Evolutionary conservation across 1,284 basidiomycete species (phyloP), one percentile per base, ranked within the genome.

Genomic region (Earliella scabrosa): DNA sequence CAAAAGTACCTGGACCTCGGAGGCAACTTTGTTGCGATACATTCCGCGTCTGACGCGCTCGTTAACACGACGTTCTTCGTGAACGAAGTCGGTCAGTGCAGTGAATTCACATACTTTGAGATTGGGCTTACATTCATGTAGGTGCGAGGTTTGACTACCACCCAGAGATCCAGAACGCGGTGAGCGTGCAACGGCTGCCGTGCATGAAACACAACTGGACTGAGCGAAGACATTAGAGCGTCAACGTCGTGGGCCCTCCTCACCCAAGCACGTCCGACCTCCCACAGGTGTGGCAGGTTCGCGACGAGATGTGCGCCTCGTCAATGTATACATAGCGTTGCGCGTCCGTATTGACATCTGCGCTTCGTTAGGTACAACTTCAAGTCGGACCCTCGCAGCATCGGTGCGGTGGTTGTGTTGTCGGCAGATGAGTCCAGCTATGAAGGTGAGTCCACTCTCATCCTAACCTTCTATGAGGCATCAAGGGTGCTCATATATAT

Each of bases 301-400:
- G 71, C 48, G 85, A 87, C 61, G 85, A 88, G 69, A 83, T 86
- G 82, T 85, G 56, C 48, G 73, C 27, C 14, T 14, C 32, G 23
- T 14, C 18, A 16, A 23, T 24, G 18, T 36, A 36, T 21, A 34
- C 9, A 23, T 31, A 8, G n/a, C 13, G n/a, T 14, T 38, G 14
- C n/a, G 13, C n/a, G n/a, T n/a, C 8, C n/a, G 4, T 38, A 10
- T 39, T 39, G 36, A 18, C 18, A 20, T 20, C 3, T 29, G 20
- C 24, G n/a, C n/a, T n/a, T n/a, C n/a, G n/a, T n/a, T 29, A 87
- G 85, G 75, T 93, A 93, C 72, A 87, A 90, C 70, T 93, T 91
- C 74, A 83, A 86, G 62, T 87, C 83, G 1, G 87, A 94, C 69
- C 91, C 91, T 11, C 79, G 91, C 48, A 68, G 70, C 5, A 65